phyloP scores from a whole-genome alignment of 768 basidiomycete genomes.

The Gloeophyllum trabeum region DNA sequence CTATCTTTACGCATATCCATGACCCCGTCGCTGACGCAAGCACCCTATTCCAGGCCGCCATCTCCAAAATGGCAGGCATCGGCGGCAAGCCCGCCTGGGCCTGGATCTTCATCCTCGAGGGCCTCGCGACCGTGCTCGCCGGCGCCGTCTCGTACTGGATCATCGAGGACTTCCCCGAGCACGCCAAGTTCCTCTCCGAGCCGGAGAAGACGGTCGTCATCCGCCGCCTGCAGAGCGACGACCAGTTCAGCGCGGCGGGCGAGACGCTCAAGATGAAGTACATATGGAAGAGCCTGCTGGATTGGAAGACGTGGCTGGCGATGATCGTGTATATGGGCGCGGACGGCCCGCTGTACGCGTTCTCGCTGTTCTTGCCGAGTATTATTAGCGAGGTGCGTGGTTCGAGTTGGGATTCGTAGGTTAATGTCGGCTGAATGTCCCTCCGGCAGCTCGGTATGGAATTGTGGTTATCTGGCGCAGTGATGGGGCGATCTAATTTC shows the following conservation, averaged over 20 bases:
- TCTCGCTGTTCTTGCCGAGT: slow-evolving; percentile 67
- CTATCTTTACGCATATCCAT: slow-evolving; percentile 1
- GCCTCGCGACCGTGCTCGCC: slow-evolving; percentile 56
- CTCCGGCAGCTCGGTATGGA: slow-evolving; percentile 33
- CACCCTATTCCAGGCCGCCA: slow-evolving; percentile 33
- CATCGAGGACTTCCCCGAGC: slow-evolving; percentile 78
- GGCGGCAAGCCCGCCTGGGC: slow-evolving; percentile 56
- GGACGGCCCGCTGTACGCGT: slow-evolving; percentile 66
- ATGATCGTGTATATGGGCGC: slow-evolving; percentile 42
- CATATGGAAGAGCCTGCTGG: slow-evolving; percentile 44
- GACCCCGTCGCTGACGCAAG: no score
- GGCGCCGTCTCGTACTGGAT: slow-evolving; percentile 61
- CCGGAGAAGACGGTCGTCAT: slow-evolving; percentile 57
- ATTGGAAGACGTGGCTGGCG: slow-evolving; percentile 64
- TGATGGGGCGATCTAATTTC: no score
- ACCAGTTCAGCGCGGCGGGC: slow-evolving; percentile 65
- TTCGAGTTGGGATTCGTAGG: no score
- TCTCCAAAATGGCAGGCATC: slow-evolving; percentile 61
- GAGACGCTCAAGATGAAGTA: slow-evolving; percentile 48
- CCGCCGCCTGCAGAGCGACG: slow-evolving; percentile 51
- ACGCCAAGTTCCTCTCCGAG: slow-evolving; percentile 66
- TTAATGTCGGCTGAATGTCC: no score
- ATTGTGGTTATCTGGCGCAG: no score
- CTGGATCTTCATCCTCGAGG: slow-evolving; percentile 74
- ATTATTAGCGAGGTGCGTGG: slow-evolving; percentile 59